Base-by-base conservation (phyloP, 202 grass and related monocot genomes). In the Bolboschoenoplectus hybrid region DNA sequence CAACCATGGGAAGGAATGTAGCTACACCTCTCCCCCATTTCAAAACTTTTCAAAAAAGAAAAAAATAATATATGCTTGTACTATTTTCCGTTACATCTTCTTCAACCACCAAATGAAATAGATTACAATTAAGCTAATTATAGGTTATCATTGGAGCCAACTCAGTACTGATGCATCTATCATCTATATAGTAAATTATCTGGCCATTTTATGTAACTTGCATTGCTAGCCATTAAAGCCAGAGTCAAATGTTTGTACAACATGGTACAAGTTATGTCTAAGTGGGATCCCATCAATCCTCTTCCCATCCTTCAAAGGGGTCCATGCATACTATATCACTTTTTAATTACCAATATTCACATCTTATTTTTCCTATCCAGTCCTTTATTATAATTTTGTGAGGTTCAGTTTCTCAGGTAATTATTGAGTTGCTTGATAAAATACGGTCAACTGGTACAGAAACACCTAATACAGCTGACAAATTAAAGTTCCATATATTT, bases 101-200 rank as follows among this genome's bases (percentile, higher is more conserved):
- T 57, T 38, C 36, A 68, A 67, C 81, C 46, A 84, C 60, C 40
- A 70, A 68, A 84, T 12, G 19, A 84, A 49, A 50, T 80, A n/a
- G 43, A 60, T 19, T 41, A 79, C 79, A n/a, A 67, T 82, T 82
- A 36, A 82, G 41, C 5, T 32, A 82, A 74, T 34, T 74, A 66
- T 66, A 82, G 43, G 58, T 63, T 46, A 45, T 44, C 11, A 63
- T 63, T 82, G 46, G 9, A 69, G 34, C 46, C 32, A 84, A 71
- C 36, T 57, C 36, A 36, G 10, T 26, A 10, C 38, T 69, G 65
- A 84, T 71, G 44, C 56, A 12, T 58, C 45, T 5, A 80, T 57
- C 63, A 82, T 82, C 19, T 83, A 71, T 83, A 71, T 84, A 68
- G 82, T 69, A 70, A 71, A 80, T 39, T 39, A 80, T 80, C 36